These are phyloP conservation scores for Fusarium coicis DNA, from an alignment of 2,329 filamentous ascomycete species.

Conservation along the genomic window DNA sequence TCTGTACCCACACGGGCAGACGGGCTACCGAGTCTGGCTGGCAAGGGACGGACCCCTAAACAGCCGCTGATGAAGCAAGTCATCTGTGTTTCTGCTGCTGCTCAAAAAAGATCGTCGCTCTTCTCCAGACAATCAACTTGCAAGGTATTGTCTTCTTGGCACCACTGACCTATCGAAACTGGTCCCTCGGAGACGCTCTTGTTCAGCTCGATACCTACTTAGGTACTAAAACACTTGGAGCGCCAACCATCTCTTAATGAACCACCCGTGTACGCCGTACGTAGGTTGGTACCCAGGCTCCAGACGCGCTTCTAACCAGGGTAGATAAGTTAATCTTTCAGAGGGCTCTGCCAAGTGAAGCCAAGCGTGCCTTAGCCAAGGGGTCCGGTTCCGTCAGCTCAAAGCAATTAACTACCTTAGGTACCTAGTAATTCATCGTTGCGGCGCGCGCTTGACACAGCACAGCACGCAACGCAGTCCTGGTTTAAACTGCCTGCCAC, in stretches of 20 bases:
- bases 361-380: constrained; percentile 26
- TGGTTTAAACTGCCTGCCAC: constrained; percentile 24
- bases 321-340: constrained; percentile 21
- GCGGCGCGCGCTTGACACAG: constrained; percentile 32
- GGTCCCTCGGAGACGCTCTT: neutral
- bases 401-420: constrained; percentile 9
- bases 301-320: constrained; percentile 30
- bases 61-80: neutral
- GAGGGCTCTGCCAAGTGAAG: constrained; percentile 36
- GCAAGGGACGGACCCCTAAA: constrained; percentile 14
- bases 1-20: constrained; percentile 1
- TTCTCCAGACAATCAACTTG: neutral
- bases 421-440: constrained; percentile 3
- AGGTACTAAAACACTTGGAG: neutral
- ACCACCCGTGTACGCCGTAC: neutral
- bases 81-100: neutral
- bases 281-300: constrained; percentile 23
- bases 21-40: neutral
- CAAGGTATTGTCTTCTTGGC: neutral
- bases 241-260: constrained; percentile 1
- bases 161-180: neutral
- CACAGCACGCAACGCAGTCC: constrained; percentile 30
- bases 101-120: neutral
- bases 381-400: constrained; percentile 23
- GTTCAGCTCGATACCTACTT: neutral